Percentiles rank a stretch among this genome's conserved stretches.
phyloP scores from a whole-genome alignment of 2,329 filamentous ascomycete species.

The Fusarium concolor region DNA sequence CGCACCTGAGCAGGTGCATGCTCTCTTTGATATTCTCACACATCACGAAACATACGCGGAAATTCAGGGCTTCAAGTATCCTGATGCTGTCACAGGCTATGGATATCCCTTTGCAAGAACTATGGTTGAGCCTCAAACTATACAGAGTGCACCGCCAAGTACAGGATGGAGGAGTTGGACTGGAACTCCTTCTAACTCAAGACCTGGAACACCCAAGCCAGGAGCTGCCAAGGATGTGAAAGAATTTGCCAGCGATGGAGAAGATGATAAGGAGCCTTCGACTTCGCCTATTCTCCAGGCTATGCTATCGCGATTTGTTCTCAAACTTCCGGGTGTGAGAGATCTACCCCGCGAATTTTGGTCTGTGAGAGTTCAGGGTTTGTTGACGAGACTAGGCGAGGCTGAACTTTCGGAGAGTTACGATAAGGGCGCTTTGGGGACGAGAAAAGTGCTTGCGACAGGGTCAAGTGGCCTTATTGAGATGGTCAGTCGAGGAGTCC shows the following conservation, averaged over 20 bases:
- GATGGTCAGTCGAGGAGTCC: slow-evolving; percentile 72
- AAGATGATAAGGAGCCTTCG: slow-evolving; percentile 51
- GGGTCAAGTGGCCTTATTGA: slow-evolving; percentile 77
- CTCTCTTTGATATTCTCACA: slow-evolving; percentile 70
- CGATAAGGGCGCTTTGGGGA: slow-evolving; percentile 80
- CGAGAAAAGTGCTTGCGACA: slow-evolving; percentile 79
- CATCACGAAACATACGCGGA: slow-evolving; percentile 73
- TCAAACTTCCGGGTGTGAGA: slow-evolving; percentile 74
- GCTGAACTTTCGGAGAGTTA: slow-evolving; percentile 84
- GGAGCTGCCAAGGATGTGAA: slow-evolving; percentile 33
- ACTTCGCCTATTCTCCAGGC: slow-evolving; percentile 75
- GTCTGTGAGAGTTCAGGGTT: slow-evolving; percentile 68
- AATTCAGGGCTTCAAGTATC: slow-evolving; percentile 76
- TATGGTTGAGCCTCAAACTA: slow-evolving; percentile 28
- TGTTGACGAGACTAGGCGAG: slow-evolving; percentile 71
- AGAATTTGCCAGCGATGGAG: slow-evolving; percentile 13
- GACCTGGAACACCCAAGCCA: slow-evolving; percentile 46
- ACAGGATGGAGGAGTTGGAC: slow-evolving; percentile 36
- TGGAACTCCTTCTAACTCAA: slow-evolving; percentile 42
- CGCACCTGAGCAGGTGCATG: slow-evolving; percentile 58
- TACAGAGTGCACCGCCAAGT: slow-evolving; percentile 23
- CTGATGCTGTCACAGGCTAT: slow-evolving; percentile 72
- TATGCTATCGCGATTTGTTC: slow-evolving; percentile 72
- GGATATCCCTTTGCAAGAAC: slow-evolving; percentile 72
- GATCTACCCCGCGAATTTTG: slow-evolving; percentile 74